Evolutionary conservation across 345 rosid species (phyloP), one percentile per base, ranked within the genome.

Genomic region (Cardamine chenopodiifolia): DNA sequence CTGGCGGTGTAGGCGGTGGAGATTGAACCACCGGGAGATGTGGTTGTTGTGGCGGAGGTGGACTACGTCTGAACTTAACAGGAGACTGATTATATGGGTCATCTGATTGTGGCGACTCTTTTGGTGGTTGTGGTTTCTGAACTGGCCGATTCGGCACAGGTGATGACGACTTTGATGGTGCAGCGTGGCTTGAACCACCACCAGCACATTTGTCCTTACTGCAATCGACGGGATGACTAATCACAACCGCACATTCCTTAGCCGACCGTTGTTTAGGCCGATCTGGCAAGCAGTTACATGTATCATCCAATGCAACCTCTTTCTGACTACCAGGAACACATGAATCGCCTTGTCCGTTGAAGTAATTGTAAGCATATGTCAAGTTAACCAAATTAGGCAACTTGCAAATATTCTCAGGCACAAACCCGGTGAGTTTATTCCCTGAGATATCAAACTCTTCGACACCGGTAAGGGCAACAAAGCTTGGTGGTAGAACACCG

Each of bases 221-320:
- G 54, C 98, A 92, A 71, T 92, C 96, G 4, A 90, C 86, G 0
- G 89, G 90, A 9, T 65, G 72, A 20, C 76, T 86, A 42, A 85
- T 79, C 50, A 87, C 85, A 0, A 85, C 83, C 9, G 75, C 26
- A 60, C 96, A 92, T 55, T 44, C 66, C 42, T 68, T 81, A 0
- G 76, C 29, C 0, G 76, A 29, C 62, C 78, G 83, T 71, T 90
- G 98, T 1, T 53, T 53, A 12, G 88, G 85, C 67, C 88, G 63
- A 13, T 75, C 82, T 3, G 75, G 72, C 59, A 90, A 73, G 69
- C 98, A 92, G 23, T 92, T 92, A 49, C 62, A 20, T 0, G 56
- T 23, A 50, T 87, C 95, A 23, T 89, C 84, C 13, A 90, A 44
- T 37, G 50, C 80, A 40, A 62, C 14, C 48, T 82, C 77, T 22